Evolutionary conservation across 148 eudicot species (phyloP), one percentile per base, ranked within the genome.

Genomic region (Tetragonia tetragonoides): DNA sequence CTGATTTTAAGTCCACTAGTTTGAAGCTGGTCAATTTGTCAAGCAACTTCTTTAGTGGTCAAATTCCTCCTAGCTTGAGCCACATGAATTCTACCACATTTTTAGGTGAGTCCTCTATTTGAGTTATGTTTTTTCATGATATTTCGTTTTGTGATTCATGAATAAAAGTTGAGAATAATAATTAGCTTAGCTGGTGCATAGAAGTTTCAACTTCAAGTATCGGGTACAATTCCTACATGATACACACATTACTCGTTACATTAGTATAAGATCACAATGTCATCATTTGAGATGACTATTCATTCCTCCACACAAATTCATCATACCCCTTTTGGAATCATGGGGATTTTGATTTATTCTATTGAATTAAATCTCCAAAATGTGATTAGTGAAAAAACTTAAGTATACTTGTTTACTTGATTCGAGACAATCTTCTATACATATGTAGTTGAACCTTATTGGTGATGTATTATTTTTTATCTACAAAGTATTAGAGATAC

Each of bases 1-100:
- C 97, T 0, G 60, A 80, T 39, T 90, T 92, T 79, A n/a, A 41
- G 56, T 84, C 86, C 5, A 17, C 17, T 7, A 70, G 68, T 10
- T 82, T 88, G 82, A 77, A 47, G 67, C 2, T 54, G 4, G 41
- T 85, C 5, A 87, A 92, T 74, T 38, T 87, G 1, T 81, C 91
- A 4, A 76, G 85, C 47, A 92, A 92, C 74, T 72, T 39, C 5
- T 82, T 92, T 40, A 56, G 34, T 34, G 97, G 97, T 5, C 79
- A 28, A 20, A 85, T 92, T 72, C 97, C 97, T 47, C n/a, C 74
- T 68, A 44, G 68, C 64, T 86, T 90, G 23, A 77, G 64, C 24
- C 56, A 21, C 21, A 18, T 84, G 68, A 78, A 81, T 78, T 62
- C 88, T 61, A 49, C 88, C 28, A 74, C 86, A 4, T 92, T 87